These are phyloP conservation scores for Delphinella strobiligena DNA, from an alignment of 2,329 filamentous ascomycete species.

Conservation along the genomic window DNA sequence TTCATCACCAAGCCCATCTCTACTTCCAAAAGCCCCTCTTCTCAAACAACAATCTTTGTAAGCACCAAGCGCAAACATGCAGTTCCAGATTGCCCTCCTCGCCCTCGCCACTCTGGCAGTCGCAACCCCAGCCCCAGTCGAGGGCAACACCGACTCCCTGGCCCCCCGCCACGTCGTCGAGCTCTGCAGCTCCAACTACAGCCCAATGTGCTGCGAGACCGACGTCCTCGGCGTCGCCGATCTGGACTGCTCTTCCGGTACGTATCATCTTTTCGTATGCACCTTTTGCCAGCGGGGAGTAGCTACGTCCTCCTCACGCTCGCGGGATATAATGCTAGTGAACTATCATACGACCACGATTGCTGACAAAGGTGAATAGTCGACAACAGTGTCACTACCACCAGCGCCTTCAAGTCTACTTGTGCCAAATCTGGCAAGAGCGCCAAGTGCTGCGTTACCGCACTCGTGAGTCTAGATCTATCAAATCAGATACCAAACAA, in stretches of 20 bases:
- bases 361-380: background rate
- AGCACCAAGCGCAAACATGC: no score
- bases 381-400: background rate
- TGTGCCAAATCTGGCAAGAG: background rate
- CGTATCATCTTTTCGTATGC: no score
- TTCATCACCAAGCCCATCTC: no score
- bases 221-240: slow-evolving; percentile 2
- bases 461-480: background rate
- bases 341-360: no score
- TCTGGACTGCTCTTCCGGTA: background rate
- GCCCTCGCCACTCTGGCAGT: background rate
- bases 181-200: slow-evolving; percentile 1
- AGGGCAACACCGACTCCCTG: background rate
- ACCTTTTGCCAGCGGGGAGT: no score
- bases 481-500: no score
- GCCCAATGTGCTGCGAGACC: slow-evolving; percentile 3
- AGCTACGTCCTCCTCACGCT: no score
- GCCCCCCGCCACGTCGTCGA: background rate
- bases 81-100: background rate
- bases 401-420: background rate
- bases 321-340: no score
- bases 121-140: background rate
- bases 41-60: no score
- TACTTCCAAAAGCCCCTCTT: no score
- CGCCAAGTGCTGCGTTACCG: background rate